Percentiles rank a stretch among this genome's conserved stretches.
phyloP scores from a whole-genome alignment of 2,329 filamentous ascomycete species.

The Acarospora socialis region DNA sequence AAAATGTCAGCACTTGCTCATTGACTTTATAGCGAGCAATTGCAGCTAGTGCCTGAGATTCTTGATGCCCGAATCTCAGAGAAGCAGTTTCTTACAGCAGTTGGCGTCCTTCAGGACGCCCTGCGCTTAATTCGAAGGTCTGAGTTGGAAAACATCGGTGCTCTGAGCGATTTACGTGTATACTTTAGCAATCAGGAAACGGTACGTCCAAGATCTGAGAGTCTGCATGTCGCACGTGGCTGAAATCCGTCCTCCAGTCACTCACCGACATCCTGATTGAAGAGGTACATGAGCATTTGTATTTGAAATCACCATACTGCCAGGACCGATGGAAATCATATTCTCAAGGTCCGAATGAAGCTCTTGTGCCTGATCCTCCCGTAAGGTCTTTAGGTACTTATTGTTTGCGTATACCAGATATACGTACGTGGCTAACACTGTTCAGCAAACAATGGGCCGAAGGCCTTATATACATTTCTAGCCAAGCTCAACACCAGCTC shows the following conservation, averaged over 20 bases:
- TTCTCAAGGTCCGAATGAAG: constrained; percentile 22
- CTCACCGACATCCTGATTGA: constrained; percentile 94
- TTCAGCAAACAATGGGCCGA: constrained; percentile 33
- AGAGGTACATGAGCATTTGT: constrained; percentile 91
- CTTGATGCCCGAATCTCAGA: constrained; percentile 90
- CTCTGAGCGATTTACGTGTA: constrained; percentile 67
- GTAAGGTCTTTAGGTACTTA: constrained; percentile 15
- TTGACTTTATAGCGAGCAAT: constrained; percentile 46
- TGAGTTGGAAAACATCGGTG: constrained; percentile 83
- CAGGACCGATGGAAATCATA: constrained; percentile 88
- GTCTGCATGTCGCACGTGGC: background rate
- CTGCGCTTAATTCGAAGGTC: constrained; percentile 70
- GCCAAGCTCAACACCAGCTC: constrained; percentile 39
- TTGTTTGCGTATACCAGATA: too few species aligned
- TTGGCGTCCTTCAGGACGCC: constrained; percentile 81
- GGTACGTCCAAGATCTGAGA: constrained; percentile 18
- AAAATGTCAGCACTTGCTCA: constrained; percentile 3
- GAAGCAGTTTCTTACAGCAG: constrained; percentile 84
- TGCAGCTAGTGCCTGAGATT: constrained; percentile 80
- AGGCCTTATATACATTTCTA: constrained; percentile 42
- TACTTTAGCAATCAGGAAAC: constrained; percentile 92
- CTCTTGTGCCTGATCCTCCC: constrained; percentile 4
- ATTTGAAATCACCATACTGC: constrained; percentile 94
- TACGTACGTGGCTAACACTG: constrained; percentile 10
- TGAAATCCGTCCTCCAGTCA: constrained; percentile 33